Percentiles rank a stretch among this genome's conserved stretches.
phyloP scores from a whole-genome alignment of 805 yeast genomes.

The Yarrowia yakushimensis region DNA sequence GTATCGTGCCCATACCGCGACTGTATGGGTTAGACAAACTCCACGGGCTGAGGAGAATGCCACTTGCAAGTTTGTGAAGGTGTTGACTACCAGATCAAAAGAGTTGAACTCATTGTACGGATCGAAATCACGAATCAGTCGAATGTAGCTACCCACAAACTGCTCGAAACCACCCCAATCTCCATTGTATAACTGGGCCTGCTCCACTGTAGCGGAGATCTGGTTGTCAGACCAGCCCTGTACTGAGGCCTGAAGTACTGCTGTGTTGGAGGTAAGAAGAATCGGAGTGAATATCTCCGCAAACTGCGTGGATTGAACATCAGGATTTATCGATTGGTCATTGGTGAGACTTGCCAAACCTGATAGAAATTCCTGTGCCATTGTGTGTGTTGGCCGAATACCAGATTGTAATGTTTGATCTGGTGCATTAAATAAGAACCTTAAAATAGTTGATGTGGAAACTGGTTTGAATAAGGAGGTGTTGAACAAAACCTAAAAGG shows the following conservation, averaged over 20 bases:
- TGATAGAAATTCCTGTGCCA: neutral
- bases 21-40: conserved; percentile 29
- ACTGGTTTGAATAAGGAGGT: no score
- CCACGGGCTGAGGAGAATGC: conserved; percentile 40
- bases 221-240: neutral
- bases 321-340: neutral
- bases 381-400: neutral
- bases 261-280: neutral
- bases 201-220: neutral
- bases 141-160: conserved; percentile 47
- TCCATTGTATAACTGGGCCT: conserved; percentile 35
- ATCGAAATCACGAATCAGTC: conserved; percentile 48
- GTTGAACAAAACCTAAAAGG: no score
- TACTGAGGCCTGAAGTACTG: neutral
- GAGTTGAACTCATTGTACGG: conserved; percentile 51
- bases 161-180: conserved; percentile 48
- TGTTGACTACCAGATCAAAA: conserved; percentile 50
- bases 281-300: neutral
- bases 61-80: conserved; percentile 43
- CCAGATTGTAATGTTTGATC: neutral
- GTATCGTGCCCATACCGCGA: conserved; percentile 20
- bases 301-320: neutral
- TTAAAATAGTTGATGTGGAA: no score
- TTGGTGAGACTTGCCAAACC: neutral
- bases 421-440: neutral